These are phyloP conservation scores for Colletotrichum tabaci DNA, from an alignment of 2,329 filamentous ascomycete species.

Conservation along the genomic window DNA sequence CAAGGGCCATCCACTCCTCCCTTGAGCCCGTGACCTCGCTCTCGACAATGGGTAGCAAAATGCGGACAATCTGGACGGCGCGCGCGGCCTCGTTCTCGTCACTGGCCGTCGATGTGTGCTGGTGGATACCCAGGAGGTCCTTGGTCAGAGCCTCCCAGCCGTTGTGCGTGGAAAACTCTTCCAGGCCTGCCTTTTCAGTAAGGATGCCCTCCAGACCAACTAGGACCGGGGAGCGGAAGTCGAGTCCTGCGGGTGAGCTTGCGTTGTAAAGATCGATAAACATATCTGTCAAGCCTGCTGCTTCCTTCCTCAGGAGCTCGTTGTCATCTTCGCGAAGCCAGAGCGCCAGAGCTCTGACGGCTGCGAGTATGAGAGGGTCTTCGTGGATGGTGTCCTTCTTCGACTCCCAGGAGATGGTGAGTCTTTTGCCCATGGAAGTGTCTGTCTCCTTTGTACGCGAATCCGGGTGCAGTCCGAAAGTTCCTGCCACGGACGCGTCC, in stretches of 20 bases:
- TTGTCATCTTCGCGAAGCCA: conserved; percentile 81
- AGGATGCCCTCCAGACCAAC: conserved; percentile 72
- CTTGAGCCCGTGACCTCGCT: conserved; percentile 58
- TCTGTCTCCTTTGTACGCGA: conserved; percentile 63
- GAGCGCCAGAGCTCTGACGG: conserved; percentile 70
- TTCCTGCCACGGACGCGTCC: conserved; percentile 76
- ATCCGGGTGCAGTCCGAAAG: conserved; percentile 72
- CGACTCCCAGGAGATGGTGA: conserved; percentile 72
- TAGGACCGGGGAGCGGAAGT: conserved; percentile 71
- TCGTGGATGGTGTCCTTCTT: conserved; percentile 61
- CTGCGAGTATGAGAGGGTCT: conserved; percentile 73
- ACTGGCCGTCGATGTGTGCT: conserved; percentile 46
- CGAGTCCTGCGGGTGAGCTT: conserved; percentile 54
- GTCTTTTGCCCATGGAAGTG: conserved; percentile 60
- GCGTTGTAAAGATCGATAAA: conserved; percentile 73
- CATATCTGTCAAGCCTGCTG: conserved; percentile 73
- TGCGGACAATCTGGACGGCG: conserved; percentile 69
- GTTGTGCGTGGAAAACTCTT: conserved; percentile 63
- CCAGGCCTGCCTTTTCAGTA: conserved; percentile 62
- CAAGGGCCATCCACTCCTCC: conserved; percentile 71
- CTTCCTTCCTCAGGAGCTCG: conserved; percentile 69
- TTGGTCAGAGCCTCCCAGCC: conserved; percentile 69
- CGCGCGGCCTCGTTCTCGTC: conserved; percentile 57
- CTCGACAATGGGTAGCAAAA: conserved; percentile 69
- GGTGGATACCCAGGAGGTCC: conserved; percentile 65